A percentile compares a stretch with the other conserved stretches of the same genome.
These are phyloP conservation scores for Abortiporus biennis DNA, from an alignment of 1,284 basidiomycete species.

Conservation along the genomic window DNA sequence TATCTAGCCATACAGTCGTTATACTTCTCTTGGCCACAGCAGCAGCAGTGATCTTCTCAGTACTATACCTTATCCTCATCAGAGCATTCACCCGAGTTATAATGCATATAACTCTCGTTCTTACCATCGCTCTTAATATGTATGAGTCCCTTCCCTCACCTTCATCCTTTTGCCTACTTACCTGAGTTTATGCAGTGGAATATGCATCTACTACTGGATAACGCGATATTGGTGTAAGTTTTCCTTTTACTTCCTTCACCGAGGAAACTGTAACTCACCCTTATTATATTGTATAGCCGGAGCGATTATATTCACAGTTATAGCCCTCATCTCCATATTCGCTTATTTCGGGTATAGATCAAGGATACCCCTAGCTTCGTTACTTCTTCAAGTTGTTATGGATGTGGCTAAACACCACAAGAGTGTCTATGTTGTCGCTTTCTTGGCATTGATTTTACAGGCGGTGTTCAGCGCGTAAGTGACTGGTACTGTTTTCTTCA, in stretches of 20 bases:
- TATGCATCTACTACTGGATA: constrained; percentile 74
- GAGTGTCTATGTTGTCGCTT: constrained; percentile 76
- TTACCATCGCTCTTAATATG: constrained; percentile 72
- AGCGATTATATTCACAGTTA: constrained; percentile 73
- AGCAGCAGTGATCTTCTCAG: constrained; percentile 44
- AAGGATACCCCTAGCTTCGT: constrained; percentile 74
- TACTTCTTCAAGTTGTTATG: constrained; percentile 79
- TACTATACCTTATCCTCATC: constrained; percentile 52
- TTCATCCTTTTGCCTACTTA: constrained; percentile 5
- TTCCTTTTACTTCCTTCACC: background rate
- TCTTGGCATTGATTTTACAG: constrained; percentile 66
- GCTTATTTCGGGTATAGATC: constrained; percentile 64
- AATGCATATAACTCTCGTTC: constrained; percentile 74
- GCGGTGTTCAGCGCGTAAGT: constrained; percentile 64
- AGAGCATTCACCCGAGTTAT: constrained; percentile 74
- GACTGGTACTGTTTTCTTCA: constrained; percentile 3
- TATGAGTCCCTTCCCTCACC: constrained; percentile 32
- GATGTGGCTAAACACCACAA: constrained; percentile 80
- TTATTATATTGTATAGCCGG: constrained; percentile 37
- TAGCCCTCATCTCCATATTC: constrained; percentile 55
- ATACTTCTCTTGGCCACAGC: constrained; percentile 58
- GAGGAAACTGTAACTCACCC: background rate
- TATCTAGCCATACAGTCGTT: constrained; percentile 41
- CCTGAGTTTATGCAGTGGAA: constrained; percentile 34
- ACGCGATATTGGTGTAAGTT: constrained; percentile 69